Evolutionary conservation across 805 yeast genomes (phyloP), one percentile per base, ranked within the genome.

Genomic region (Wickerhamiella brachini): DNA sequence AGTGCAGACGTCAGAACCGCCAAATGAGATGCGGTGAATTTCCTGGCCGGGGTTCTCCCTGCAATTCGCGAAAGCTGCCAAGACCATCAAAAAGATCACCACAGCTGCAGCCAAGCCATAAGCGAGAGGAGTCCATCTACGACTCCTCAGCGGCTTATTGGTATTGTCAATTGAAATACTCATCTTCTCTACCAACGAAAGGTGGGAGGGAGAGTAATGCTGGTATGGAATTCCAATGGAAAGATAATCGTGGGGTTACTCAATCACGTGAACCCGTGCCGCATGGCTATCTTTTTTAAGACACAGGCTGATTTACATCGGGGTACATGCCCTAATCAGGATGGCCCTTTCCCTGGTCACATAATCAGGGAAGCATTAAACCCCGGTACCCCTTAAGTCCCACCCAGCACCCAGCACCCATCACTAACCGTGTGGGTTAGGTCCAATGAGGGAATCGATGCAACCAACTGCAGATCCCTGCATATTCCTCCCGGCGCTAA

Each of bases 1-100:
- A 15, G 5, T 10, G 45, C 59, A 56, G 5, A 50, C 41, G 12
- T 15, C 8, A 5, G 26, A 24, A 24, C 8, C 26, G 26, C 8
- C 26, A 24, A 24, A 24, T 24, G 26, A 8, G 8, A 24, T 24
- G 26, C 26, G 8, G 26, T 24, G 26, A 8, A 24, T 24, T 5
- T 5, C 26, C 8, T 24, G 26, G 5, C 26, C 26, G 8, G 26
- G 8, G 5, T 24, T 24, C 26, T 29, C 34, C 3, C 15, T 15
- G 12, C 34, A 29, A 9, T 29, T 29, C 12, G 12, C 34, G 15
- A 29, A 7, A 3, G 34, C 34, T 7, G 34, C 34, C 34, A 29
- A 12, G 15, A 12, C 34, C 34, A 29, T 7, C 12, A 29, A 29
- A 29, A 29, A 9, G 34, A 29, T 29, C 15, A 29, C 34, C 12